phyloP scores from a whole-genome alignment of 495 filamentous ascomycete species.

The Mycothermus thermophilus region DNA sequence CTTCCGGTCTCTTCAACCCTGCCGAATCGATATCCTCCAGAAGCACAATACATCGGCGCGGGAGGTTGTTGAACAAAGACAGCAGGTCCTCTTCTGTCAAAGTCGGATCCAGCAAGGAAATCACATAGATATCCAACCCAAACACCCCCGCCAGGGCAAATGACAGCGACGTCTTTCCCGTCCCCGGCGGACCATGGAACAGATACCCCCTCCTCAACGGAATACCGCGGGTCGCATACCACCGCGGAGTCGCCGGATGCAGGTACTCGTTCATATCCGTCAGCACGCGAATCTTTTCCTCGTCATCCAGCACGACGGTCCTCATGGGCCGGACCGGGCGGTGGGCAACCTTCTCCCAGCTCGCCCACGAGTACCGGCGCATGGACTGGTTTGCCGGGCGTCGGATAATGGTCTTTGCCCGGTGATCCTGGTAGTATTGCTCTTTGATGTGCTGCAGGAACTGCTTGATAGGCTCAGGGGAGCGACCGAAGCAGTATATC shows the following conservation, averaged over 20 bases:
- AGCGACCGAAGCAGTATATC: constrained; percentile 31
- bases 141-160: constrained; percentile 59
- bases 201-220: constrained; percentile 84
- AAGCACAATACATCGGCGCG: constrained; percentile 50
- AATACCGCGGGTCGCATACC: constrained; percentile 78
- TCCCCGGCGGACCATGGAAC: constrained; percentile 61
- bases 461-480: constrained; percentile 45
- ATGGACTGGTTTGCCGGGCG: constrained; percentile 26
- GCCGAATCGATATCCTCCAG: constrained; percentile 64
- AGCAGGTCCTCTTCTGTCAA: constrained; percentile 58
- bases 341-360: constrained; percentile 53
- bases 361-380: constrained; percentile 24
- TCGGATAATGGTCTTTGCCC: constrained; percentile 36
- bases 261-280: constrained; percentile 82
- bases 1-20: constrained; percentile 37
- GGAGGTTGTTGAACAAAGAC: constrained; percentile 50
- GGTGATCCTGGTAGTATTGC: constrained; percentile 32
- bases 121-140: constrained; percentile 53
- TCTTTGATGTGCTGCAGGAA: constrained; percentile 43
- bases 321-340: constrained; percentile 63
- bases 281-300: constrained; percentile 57
- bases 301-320: constrained; percentile 68
- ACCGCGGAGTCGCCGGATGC: constrained; percentile 52
- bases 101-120: constrained; percentile 45
- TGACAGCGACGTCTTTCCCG: constrained; percentile 46